Evolutionary conservation across 2,329 filamentous ascomycete species (phyloP), one percentile per base, ranked within the genome.

Genomic region (Stagonosporopsis rhizophila): DNA sequence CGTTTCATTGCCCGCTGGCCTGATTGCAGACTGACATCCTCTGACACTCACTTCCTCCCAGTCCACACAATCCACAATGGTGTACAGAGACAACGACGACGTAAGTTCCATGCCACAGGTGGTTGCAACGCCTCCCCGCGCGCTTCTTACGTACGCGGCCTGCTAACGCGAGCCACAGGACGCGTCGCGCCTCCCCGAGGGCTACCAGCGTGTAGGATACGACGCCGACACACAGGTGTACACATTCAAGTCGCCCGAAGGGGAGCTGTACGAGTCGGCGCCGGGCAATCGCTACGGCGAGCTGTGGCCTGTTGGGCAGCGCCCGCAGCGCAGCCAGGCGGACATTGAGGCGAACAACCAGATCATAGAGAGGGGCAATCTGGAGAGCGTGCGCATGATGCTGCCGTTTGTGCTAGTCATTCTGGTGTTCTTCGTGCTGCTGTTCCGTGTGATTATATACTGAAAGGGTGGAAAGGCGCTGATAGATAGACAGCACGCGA

Each of bases 341-440:
- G 68, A 70, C 23, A 54, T 67, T 23, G 65, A 62, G 42, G 45
- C 46, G 11, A 65, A 62, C 46, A 65, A 72, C 48, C 51, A 46
- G 22, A 39, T 49, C 17, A 56, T 73, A 17, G 56, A 66, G 44
- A 54, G 52, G 15, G 49, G 60, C 58, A 61, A 75, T 44, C 47
- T 69, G 35, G 72, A 74, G 28, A 81, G 83, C 6, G 82, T 83
- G 79, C 78, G 84, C 27, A 77, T 79, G n/a, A 74, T 87, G 60
- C 76, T 87, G 65, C 85, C 85, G 66, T 87, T 86, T 71, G 83
- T 82, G 50, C 70, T 86, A 58, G 69, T 87, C 32, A 77, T 85
- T 49, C 75, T 83, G 4, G 64, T 85, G 15, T 82, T 80, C 56
- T 70, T 87, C 44, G 65, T 86, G 30, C 67, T 79, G 17, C 63